Conservation (phyloP, 305 asterid species). For the Fraxinus floribunda region DNA sequence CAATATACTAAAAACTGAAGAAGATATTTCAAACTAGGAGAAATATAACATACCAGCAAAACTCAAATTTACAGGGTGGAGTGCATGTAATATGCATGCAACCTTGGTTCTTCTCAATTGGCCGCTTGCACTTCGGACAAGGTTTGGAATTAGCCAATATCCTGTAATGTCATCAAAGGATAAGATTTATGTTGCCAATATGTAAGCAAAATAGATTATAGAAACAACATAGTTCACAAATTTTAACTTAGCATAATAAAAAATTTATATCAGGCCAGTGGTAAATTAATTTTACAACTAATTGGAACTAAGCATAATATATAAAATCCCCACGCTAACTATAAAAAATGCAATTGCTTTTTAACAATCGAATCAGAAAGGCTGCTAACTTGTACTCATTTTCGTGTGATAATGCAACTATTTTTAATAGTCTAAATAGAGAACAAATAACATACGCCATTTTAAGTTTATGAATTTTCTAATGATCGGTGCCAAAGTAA, state of each 20-base stretch:
- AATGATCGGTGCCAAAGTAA: neutral
- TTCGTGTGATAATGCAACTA: neutral
- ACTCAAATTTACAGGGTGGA: constrained; percentile 93
- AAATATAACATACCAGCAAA: constrained; percentile 70
- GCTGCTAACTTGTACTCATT: neutral
- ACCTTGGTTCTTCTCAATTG: constrained; percentile 93
- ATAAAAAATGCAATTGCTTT: neutral
- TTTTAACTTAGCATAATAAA: neutral
- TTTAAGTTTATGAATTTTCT: neutral
- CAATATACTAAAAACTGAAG: neutral
- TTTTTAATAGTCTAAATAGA: neutral
- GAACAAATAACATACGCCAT: neutral
- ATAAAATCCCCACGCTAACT: neutral
- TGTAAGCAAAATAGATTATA: neutral
- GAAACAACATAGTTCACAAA: constrained; percentile 16
- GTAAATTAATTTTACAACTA: neutral
- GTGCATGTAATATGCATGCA: constrained; percentile 97
- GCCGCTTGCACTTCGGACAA: constrained; percentile 97
- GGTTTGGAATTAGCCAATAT: constrained; percentile 92
- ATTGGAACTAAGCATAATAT: neutral
- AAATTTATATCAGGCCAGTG: constrained; percentile 2
- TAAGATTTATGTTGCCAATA: constrained; percentile 18
- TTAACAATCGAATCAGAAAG: neutral
- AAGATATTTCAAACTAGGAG: constrained; percentile 16
- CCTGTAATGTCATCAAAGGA: constrained; percentile 45